phyloP scores from a whole-genome alignment of 2,329 filamentous ascomycete species.

The Penicillium sp. region DNA sequence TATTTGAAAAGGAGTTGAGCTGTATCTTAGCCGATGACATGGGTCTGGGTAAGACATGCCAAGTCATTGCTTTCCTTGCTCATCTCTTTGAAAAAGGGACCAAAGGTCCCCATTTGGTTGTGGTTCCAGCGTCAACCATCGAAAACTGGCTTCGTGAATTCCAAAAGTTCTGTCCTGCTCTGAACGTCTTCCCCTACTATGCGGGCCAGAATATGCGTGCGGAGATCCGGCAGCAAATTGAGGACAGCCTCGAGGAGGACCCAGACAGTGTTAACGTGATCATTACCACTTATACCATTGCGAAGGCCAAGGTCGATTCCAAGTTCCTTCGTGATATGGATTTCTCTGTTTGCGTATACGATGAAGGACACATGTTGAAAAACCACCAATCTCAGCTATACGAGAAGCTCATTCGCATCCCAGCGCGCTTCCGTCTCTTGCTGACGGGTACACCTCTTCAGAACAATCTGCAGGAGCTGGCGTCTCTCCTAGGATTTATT shows the following conservation, averaged over 20 bases:
- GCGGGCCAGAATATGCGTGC: constrained; percentile 70
- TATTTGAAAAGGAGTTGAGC: constrained; percentile 78
- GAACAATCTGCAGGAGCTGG: constrained; percentile 92
- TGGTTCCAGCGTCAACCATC: constrained; percentile 90
- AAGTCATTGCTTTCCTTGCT: constrained; percentile 89
- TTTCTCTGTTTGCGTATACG: constrained; percentile 73
- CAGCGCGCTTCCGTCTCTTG: constrained; percentile 80
- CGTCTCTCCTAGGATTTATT: constrained; percentile 90
- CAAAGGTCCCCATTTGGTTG: constrained; percentile 77
- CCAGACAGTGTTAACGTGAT: constrained; percentile 66
- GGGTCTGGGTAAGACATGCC: constrained; percentile 93
- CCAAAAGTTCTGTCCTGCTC: constrained; percentile 75
- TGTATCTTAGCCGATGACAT: constrained; percentile 97
- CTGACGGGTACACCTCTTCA: constrained; percentile 92
- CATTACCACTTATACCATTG: constrained; percentile 73
- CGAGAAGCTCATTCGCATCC: constrained; percentile 75
- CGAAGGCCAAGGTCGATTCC: constrained; percentile 64
- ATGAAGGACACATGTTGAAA: constrained; percentile 93
- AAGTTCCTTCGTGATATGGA: constrained; percentile 64
- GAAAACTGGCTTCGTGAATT: constrained; percentile 97
- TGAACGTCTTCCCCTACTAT: constrained; percentile 75
- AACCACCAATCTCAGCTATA: constrained; percentile 85
- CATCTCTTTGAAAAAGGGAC: constrained; percentile 73
- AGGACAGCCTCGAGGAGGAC: constrained; percentile 58
- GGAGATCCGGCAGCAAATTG: constrained; percentile 68